These are phyloP conservation scores for Trypanosoma conorhini DNA, from an alignment of 208 protist genomes.

Conservation along the genomic window DNA sequence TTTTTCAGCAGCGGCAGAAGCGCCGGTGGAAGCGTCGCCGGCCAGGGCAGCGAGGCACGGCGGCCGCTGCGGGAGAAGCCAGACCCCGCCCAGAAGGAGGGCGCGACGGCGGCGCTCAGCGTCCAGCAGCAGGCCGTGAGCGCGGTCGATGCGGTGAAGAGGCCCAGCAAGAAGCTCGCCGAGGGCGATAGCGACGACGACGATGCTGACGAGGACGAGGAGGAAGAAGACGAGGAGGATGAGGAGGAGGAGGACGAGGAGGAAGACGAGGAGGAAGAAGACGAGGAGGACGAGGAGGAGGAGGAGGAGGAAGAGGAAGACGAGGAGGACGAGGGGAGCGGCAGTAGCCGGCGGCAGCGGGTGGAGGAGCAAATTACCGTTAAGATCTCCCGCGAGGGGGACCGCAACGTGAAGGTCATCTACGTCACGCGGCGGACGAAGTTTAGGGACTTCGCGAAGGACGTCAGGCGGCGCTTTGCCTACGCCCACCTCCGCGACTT, in stretches of 20 bases:
- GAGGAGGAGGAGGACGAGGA: slow-evolving; percentile 14
- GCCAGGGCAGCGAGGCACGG: not conserved
- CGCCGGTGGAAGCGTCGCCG: not conserved
- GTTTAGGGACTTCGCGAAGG: slow-evolving; percentile 45
- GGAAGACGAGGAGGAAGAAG: slow-evolving; percentile 15
- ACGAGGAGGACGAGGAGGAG: slow-evolving; percentile 23
- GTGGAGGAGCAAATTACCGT: slow-evolving; percentile 36
- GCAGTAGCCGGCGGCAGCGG: not conserved
- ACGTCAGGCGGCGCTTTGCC: slow-evolving; percentile 71
- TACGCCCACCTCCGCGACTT: slow-evolving; percentile 65
- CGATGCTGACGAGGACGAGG: slow-evolving; percentile 20
- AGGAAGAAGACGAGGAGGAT: slow-evolving; percentile 23
- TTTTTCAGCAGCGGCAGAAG: too few species aligned
- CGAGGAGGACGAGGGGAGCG: slow-evolving; percentile 23
- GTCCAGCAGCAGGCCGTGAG: not conserved
- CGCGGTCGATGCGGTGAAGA: not conserved
- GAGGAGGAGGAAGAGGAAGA: slow-evolving; percentile 35
- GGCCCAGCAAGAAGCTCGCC: not conserved
- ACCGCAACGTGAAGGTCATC: slow-evolving; percentile 76
- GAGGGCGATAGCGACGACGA: not conserved
- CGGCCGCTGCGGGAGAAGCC: not conserved
- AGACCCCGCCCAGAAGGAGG: too few species aligned
- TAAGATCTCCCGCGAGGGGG: slow-evolving; percentile 78
- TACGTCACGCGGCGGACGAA: slow-evolving; percentile 35
- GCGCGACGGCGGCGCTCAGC: not conserved